These are phyloP conservation scores for Gracilaria vermiculophylla DNA, from an alignment of 23 red algal species.

Conservation along the genomic window DNA sequence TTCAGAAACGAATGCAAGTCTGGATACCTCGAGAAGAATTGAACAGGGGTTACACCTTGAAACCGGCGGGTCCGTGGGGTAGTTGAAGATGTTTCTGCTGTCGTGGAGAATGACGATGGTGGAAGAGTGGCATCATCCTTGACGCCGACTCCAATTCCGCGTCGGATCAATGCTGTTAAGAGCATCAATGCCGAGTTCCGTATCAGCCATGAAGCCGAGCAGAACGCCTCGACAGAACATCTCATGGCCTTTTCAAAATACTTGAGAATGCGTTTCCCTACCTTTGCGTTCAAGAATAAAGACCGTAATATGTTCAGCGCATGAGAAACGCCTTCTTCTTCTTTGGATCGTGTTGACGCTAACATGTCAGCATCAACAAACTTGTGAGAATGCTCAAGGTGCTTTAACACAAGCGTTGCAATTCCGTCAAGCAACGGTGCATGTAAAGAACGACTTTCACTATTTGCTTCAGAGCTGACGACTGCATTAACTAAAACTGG, in stretches of 20 bases:
- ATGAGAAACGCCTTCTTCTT: slow-evolving; percentile 58
- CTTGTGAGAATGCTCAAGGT: slow-evolving; percentile 13
- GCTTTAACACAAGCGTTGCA: slow-evolving; percentile 5
- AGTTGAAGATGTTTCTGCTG: background rate
- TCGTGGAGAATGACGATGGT: slow-evolving; percentile 1
- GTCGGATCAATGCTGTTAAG: slow-evolving; percentile 34
- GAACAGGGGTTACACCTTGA: slow-evolving; percentile 13
- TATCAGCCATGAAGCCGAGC: slow-evolving; percentile 58
- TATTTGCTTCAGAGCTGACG: slow-evolving; percentile 29
- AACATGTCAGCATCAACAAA: background rate
- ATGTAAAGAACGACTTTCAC: background rate
- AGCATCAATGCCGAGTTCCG: slow-evolving; percentile 53
- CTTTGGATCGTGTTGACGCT: background rate
- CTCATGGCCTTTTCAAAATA: slow-evolving; percentile 30
- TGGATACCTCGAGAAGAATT: slow-evolving; percentile 61
- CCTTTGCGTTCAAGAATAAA: slow-evolving; percentile 41
- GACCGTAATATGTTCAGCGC: slow-evolving; percentile 50
- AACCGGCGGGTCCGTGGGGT: background rate
- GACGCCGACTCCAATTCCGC: slow-evolving; percentile 28
- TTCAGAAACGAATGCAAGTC: slow-evolving; percentile 50
- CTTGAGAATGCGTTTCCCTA: slow-evolving; percentile 36
- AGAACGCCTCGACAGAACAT: slow-evolving; percentile 31
- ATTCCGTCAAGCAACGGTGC: slow-evolving; percentile 45
- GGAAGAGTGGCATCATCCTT: background rate
- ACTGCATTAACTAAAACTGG: slow-evolving; percentile 36